Percentiles rank a stretch among this genome's conserved stretches.
These are phyloP conservation scores for Chenopodium album DNA, from an alignment of 148 eudicot genomes.

Conservation along the genomic window DNA sequence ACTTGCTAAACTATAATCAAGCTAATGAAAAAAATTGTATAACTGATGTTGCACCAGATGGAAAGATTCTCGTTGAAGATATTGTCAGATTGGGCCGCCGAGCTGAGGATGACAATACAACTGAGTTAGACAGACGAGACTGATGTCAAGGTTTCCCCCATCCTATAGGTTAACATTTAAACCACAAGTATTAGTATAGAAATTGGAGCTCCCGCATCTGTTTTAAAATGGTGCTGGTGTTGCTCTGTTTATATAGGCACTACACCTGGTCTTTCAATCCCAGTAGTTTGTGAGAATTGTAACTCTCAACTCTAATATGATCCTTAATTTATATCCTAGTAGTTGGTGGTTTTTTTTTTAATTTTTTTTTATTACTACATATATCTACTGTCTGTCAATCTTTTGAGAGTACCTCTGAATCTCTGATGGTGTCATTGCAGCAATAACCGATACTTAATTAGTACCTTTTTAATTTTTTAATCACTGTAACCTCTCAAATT, in stretches of 20 bases:
- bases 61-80: conserved; percentile 80
- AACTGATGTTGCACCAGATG: conserved; percentile 43
- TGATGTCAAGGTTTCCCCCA: neutral
- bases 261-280: neutral
- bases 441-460: neutral
- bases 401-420: neutral
- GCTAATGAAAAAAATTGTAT: neutral
- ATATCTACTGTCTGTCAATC: too few relatives aligned
- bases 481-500: too few relatives aligned
- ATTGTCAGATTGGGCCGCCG: conserved; percentile 70
- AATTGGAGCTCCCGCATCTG: conserved; percentile 8
- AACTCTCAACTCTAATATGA: too few relatives aligned
- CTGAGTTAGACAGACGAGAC: conserved; percentile 9
- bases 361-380: too few relatives aligned
- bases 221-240: conserved; percentile 18
- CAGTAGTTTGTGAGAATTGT: neutral
- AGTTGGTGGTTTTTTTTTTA: too few relatives aligned
- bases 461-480: too few relatives aligned
- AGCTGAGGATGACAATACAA: conserved; percentile 37
- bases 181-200: conserved; percentile 1
- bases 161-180: neutral
- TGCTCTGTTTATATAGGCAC: conserved; percentile 5
- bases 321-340: too few relatives aligned
- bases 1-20: neutral
- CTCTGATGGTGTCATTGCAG: neutral